Base-by-base conservation (phyloP, 2,329 filamentous ascomycete genomes). In the Pyricularia grisea region DNA sequence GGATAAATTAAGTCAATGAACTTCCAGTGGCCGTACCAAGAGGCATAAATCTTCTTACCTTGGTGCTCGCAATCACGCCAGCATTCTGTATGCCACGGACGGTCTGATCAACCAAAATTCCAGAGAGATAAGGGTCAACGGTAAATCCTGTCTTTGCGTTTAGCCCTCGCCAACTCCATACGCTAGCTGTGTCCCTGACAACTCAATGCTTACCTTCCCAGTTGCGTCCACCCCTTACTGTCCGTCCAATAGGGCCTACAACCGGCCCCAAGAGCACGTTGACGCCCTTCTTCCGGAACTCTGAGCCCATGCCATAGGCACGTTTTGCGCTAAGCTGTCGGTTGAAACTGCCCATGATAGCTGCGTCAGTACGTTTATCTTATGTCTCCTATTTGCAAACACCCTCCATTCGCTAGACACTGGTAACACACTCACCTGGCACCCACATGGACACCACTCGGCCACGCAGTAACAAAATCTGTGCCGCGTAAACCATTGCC, bases 181-280 rank as follows among this genome's bases (percentile, higher is more conserved):
- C 23, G 17, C 20, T 55, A 31, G 17, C 7, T 55, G 42, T n/a
- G 6, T 6, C 42, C 42, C 42, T 11, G 42, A 10, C 6, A 61
- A 10, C n/a, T 12, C 11, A 14, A 11, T 20, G n/a, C 50, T 71
- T 50, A 73, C 78, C 81, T 71, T 84, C 82, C 81, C 88, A 91
- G 70, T 89, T 90, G 66, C 90, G 80, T 0, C 90, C 90, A 67
- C 86, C 85, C 25, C 82, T 80, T 1, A 87, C 85, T 65, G 88
- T 81, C 2, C 88, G 81, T 11, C 89, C 89, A 0, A 90, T 74
- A 0, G 89, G 88, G 0, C 88, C 88, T 70, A 92, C 88, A 0
- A 92, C 92, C 2, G 93, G 93, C 0, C 92, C 93, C 7, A 96
- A 83, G 69, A 90, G 85, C 20, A 95, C 84, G 75, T 96, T 91